phyloP scores from a whole-genome alignment of 176 grass and related monocot species.

The Zea luxurians region DNA sequence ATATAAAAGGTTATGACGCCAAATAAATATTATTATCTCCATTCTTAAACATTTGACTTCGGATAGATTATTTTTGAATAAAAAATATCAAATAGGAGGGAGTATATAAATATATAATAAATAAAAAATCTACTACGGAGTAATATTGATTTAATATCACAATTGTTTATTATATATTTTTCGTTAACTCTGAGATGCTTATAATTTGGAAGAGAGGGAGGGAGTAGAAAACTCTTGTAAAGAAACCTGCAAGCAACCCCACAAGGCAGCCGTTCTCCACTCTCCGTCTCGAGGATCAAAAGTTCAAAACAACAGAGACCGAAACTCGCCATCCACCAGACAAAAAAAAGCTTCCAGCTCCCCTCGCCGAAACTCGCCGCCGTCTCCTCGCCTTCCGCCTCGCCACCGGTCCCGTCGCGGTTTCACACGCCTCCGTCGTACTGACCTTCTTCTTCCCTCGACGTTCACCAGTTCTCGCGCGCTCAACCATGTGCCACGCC shows the following conservation, averaged over 20 bases:
- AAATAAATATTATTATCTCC: too few relatives aligned
- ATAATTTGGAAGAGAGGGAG: too few relatives aligned
- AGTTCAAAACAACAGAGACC: not conserved
- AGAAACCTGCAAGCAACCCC: not conserved
- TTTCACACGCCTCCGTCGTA: not conserved
- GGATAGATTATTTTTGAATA: too few relatives aligned
- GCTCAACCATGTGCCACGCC: not conserved
- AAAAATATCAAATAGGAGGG: too few relatives aligned
- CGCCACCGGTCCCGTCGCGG: not conserved
- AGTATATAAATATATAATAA: too few relatives aligned
- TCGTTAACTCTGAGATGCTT: too few relatives aligned
- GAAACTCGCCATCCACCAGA: constrained; percentile 24
- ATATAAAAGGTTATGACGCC: too few relatives aligned
- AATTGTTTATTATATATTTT: too few relatives aligned
- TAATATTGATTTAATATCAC: too few relatives aligned
- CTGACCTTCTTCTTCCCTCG: not conserved
- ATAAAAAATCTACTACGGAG: too few relatives aligned
- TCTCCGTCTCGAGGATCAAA: not conserved
- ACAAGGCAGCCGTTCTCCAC: not conserved
- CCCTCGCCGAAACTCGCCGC: constrained; percentile 10
- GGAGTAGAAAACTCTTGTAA: not conserved
- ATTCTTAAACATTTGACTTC: too few relatives aligned
- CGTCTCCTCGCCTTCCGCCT: not conserved
- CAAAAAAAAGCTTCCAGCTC: not conserved
- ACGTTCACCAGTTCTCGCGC: not conserved